Conservation (phyloP, 768 basidiomycete genomes). For the Suillus americanus region DNA sequence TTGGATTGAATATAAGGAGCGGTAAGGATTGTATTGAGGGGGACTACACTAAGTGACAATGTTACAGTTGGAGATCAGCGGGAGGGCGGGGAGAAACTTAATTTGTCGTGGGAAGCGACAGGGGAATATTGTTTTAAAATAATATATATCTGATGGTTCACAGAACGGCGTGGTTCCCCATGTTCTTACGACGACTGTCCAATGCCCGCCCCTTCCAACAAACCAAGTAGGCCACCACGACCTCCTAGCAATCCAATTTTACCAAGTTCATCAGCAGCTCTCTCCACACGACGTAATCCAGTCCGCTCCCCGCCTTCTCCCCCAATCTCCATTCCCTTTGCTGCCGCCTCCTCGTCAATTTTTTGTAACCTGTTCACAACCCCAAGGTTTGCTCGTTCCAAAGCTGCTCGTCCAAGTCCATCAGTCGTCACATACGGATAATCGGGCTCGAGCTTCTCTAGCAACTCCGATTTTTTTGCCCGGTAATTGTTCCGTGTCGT, state of each 20-base stretch:
- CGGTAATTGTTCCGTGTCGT: constrained; percentile 42
- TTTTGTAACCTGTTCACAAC: constrained; percentile 54
- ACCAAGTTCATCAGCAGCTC: constrained; percentile 39
- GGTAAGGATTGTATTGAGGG: neutral
- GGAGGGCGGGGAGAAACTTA: neutral
- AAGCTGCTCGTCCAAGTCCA: constrained; percentile 25
- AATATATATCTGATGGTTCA: neutral
- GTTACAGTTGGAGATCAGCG: constrained; percentile 7
- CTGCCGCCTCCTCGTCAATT: constrained; percentile 46
- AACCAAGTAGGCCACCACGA: constrained; percentile 42
- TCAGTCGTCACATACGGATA: constrained; percentile 9
- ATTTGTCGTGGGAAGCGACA: constrained; percentile 2
- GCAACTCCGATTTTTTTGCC: constrained; percentile 39
- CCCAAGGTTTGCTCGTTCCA: constrained; percentile 46
- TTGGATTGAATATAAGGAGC: constrained; percentile 22
- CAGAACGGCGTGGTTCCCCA: neutral
- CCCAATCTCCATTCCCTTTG: constrained; percentile 40
- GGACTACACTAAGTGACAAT: constrained; percentile 8
- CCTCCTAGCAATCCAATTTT: constrained; percentile 13
- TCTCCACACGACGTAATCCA: constrained; percentile 47
- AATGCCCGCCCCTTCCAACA: constrained; percentile 47
- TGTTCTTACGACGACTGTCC: neutral
- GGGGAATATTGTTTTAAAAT: neutral
- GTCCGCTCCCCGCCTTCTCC: constrained; percentile 43
- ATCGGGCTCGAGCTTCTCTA: constrained; percentile 35